Conservation (phyloP, 345 rosid species). For the Salix arbutifolia region DNA sequence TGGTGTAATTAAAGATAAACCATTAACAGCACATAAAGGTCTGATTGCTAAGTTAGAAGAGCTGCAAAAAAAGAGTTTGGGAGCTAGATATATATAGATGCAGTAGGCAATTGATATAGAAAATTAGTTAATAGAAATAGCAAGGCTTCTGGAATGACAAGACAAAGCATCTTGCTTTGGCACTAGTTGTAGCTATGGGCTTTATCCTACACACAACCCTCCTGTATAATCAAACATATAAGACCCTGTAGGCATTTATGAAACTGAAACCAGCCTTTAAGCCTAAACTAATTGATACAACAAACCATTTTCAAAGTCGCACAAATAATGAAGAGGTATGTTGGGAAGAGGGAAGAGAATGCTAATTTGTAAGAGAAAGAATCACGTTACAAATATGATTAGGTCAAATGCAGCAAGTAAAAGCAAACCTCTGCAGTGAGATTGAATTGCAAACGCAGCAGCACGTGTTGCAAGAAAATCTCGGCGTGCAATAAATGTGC, state of each 20-base stretch:
- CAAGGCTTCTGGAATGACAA: not conserved
- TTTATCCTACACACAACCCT: too few species aligned
- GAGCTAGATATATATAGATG: not conserved
- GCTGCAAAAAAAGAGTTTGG: not conserved
- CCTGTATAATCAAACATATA: too few species aligned
- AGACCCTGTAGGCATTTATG: too few species aligned
- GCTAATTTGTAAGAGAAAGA: not conserved
- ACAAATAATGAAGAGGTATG: not conserved
- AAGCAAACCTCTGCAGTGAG: slow-evolving; percentile 73
- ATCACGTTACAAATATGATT: not conserved
- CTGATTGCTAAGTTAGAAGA: not conserved
- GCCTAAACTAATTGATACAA: not conserved
- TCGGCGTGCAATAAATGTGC: slow-evolving; percentile 54
- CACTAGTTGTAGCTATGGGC: not conserved
- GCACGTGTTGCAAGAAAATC: slow-evolving; percentile 47
- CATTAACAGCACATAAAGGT: not conserved
- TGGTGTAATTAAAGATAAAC: not conserved
- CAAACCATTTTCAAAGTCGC: not conserved
- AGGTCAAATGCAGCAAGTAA: slow-evolving; percentile 2
- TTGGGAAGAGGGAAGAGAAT: not conserved
- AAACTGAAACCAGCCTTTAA: slow-evolving; percentile 2
- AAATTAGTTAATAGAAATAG: not conserved
- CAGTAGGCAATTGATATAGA: not conserved
- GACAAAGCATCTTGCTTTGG: not conserved
- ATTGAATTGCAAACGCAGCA: slow-evolving; percentile 70